These are phyloP conservation scores for Candida xyloterini DNA, from an alignment of 805 yeast species.

Conservation along the genomic window DNA sequence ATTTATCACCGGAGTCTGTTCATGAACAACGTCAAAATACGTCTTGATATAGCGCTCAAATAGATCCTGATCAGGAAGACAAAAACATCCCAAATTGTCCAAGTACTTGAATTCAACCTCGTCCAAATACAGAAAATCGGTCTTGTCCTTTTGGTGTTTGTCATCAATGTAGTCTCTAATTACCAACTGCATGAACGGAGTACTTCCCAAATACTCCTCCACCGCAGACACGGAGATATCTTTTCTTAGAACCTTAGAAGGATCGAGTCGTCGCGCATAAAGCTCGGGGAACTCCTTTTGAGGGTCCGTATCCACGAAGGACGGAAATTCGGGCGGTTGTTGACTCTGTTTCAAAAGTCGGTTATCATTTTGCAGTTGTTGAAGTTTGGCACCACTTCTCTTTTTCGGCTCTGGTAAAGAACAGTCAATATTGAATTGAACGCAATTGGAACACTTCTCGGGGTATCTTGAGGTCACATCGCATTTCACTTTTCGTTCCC, in stretches of 20 bases:
- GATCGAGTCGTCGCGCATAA: slow-evolving; percentile 23
- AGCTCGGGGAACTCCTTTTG: slow-evolving; percentile 24
- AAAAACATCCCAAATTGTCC: slow-evolving; percentile 54
- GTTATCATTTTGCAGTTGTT: slow-evolving; percentile 16
- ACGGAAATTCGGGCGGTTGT: slow-evolving; percentile 9
- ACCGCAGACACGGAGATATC: slow-evolving; percentile 18
- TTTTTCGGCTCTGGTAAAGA: slow-evolving; percentile 50
- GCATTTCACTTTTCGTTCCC: slow-evolving; percentile 77
- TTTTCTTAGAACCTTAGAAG: slow-evolving; percentile 17
- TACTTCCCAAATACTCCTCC: slow-evolving; percentile 32
- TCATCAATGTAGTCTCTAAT: slow-evolving; percentile 24
- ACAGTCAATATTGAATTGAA: slow-evolving; percentile 64
- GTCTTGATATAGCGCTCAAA: slow-evolving; percentile 57
- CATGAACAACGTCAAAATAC: slow-evolving; percentile 65
- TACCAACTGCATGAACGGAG: slow-evolving; percentile 30
- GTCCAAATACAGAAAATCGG: slow-evolving; percentile 14
- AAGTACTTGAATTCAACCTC: slow-evolving; percentile 22
- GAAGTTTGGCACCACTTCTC: slow-evolving; percentile 25
- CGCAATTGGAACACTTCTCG: slow-evolving; percentile 57
- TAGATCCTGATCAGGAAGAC: slow-evolving; percentile 58
- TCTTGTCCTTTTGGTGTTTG: slow-evolving; percentile 1
- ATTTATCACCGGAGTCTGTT: slow-evolving; percentile 66
- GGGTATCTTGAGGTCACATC: slow-evolving; percentile 60
- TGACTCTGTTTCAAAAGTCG: background rate
- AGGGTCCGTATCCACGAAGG: slow-evolving; percentile 24